Evolutionary conservation across 345 rosid species (phyloP).

Genomic region (Luvunga scandens): DNA sequence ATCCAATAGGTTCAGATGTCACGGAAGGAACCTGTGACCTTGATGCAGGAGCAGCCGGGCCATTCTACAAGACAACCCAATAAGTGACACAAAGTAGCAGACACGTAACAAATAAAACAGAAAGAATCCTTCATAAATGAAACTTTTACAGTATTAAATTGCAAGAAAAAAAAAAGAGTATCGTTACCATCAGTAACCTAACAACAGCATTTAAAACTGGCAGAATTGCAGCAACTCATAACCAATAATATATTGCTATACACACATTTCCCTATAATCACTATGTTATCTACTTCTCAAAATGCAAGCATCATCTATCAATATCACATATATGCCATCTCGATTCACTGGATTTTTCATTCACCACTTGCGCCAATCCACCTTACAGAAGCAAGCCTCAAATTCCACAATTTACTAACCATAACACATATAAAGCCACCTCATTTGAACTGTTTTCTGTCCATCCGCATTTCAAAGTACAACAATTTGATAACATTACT

Average conservation of each 20-base stretch:
- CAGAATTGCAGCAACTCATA: not conserved
- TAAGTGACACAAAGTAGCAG: constrained; percentile 3
- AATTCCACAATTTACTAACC: not conserved
- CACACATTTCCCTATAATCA: not conserved
- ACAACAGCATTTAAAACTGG: not conserved
- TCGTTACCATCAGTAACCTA: not conserved
- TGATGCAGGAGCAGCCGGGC: constrained; percentile 46
- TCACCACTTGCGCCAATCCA: not conserved
- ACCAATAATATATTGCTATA: not conserved
- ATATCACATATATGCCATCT: not conserved
- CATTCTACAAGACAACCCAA: constrained; percentile 47
- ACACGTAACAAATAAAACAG: not conserved
- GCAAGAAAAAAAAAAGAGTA: not conserved
- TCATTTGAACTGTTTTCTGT: not conserved
- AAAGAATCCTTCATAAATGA: not conserved
- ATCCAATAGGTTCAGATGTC: constrained; percentile 58
- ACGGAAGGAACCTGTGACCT: constrained; percentile 51
- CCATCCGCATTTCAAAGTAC: not conserved
- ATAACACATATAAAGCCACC: not conserved
- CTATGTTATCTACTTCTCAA: not conserved
- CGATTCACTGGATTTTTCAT: not conserved
- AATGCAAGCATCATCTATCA: not conserved
- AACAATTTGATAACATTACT: not conserved
- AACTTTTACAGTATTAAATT: not conserved
- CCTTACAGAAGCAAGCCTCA: not conserved